Conservation (phyloP, 2,329 filamentous ascomycete species). For the Aspergillus jensenii region DNA sequence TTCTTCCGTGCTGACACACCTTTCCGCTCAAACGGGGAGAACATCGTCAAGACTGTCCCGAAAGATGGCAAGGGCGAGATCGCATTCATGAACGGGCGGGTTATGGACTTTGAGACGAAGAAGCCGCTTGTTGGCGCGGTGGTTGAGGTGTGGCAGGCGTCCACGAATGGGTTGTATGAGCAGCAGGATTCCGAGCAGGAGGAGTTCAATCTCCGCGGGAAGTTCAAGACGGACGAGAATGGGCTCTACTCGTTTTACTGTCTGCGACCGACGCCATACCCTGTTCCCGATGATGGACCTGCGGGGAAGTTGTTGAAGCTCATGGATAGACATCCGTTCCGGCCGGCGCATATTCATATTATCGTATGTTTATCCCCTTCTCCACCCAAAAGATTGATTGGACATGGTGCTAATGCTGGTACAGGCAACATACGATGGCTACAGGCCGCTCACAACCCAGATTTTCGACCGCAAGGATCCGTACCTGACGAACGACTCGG, state of each 20-base stretch:
- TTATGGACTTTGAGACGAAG: constrained; percentile 60
- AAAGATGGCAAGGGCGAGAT: constrained; percentile 49
- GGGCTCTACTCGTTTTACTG: constrained; percentile 65
- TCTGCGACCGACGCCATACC: constrained; percentile 60
- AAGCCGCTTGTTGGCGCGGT: constrained; percentile 64
- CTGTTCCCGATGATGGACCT: constrained; percentile 57
- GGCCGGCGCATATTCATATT: constrained; percentile 65
- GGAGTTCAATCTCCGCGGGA: constrained; percentile 73
- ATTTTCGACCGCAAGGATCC: constrained; percentile 70
- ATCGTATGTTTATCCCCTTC: constrained; percentile 43
- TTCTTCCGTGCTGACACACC: constrained; percentile 79
- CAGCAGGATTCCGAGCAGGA: constrained; percentile 70
- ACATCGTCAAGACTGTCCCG: constrained; percentile 55
- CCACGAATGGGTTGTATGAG: constrained; percentile 70
- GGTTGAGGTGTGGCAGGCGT: constrained; percentile 78
- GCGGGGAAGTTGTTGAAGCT: constrained; percentile 58
- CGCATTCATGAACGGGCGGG: constrained; percentile 64
- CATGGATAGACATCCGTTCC: constrained; percentile 60
- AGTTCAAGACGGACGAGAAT: constrained; percentile 65
- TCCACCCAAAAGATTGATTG: not conserved
- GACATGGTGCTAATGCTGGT: not conserved
- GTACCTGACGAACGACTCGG: constrained; percentile 60
- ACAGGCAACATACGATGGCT: constrained; percentile 48
- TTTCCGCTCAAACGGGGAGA: constrained; percentile 65
- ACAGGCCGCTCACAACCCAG: constrained; percentile 72